Conservation (phyloP, 805 yeast genomes). For the Ogataea corticis region DNA sequence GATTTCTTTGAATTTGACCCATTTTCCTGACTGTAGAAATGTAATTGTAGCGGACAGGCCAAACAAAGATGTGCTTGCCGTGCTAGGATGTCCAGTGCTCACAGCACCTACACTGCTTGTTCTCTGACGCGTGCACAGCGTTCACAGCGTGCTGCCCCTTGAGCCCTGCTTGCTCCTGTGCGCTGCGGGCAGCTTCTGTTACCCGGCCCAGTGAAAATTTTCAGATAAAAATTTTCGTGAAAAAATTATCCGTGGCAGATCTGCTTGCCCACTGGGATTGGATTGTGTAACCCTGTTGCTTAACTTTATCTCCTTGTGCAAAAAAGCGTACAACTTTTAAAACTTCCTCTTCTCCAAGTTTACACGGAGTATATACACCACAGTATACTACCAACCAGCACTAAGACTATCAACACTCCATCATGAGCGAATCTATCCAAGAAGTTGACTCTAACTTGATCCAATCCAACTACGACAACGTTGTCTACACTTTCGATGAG, state of each 20-base stretch:
- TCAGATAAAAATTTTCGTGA: slow-evolving; percentile 8
- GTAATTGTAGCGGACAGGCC: too few relatives aligned
- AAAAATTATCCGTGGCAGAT: slow-evolving; percentile 9
- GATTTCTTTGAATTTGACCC: too few relatives aligned
- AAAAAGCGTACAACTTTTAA: not conserved
- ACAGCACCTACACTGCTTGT: too few relatives aligned
- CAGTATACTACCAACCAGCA: slow-evolving; percentile 7
- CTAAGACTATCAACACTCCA: slow-evolving; percentile 13
- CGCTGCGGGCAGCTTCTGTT: not conserved
- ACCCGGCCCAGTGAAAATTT: slow-evolving; percentile 10
- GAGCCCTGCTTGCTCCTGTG: not conserved
- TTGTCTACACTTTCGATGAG: slow-evolving; percentile 72
- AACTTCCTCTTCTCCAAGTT: not conserved
- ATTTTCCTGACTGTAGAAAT: too few relatives aligned
- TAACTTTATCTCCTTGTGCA: slow-evolving; percentile 1
- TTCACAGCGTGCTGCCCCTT: not conserved
- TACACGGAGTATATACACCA: slow-evolving; percentile 4
- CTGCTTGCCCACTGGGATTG: slow-evolving; percentile 7
- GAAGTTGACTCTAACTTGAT: slow-evolving; percentile 83
- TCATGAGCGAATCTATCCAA: slow-evolving; percentile 58
- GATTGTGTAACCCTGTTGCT: slow-evolving; percentile 6
- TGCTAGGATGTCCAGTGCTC: too few relatives aligned
- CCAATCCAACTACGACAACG: slow-evolving; percentile 95
- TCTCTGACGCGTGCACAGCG: too few relatives aligned
- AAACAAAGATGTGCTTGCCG: too few relatives aligned